A percentile compares a stretch with the other conserved stretches of the same genome.
Evolutionary conservation across 139 green algal species (phyloP).

Genomic region (Tetradesmus lagerheimii): DNA sequence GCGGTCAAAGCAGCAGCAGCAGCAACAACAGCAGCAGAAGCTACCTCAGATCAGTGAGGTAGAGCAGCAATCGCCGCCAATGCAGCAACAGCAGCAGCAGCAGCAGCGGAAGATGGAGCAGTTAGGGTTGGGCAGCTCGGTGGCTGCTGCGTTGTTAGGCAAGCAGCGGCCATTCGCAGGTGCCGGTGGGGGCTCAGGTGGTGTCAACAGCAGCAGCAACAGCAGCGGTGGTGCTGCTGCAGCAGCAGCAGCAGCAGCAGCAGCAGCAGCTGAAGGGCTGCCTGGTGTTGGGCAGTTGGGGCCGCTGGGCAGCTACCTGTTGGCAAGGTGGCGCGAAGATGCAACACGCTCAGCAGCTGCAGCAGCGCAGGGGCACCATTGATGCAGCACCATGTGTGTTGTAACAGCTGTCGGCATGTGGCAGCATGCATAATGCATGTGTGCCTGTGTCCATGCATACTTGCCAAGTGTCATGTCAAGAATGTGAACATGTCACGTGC

Average conservation of each 20-base stretch:
- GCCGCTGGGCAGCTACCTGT: constrained; percentile 64
- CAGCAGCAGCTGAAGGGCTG: not conserved
- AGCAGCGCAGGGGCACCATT: constrained; percentile 21
- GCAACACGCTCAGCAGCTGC: constrained; percentile 48
- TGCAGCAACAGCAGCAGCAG: not conserved
- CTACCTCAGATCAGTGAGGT: not conserved
- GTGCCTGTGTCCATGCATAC: no score
- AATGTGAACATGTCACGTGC: no score
- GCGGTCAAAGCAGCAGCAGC: not conserved
- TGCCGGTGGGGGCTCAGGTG: not conserved
- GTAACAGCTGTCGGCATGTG: not conserved
- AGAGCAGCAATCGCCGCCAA: not conserved
- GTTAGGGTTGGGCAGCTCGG: not conserved
- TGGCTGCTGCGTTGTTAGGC: not conserved
- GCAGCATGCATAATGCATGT: not conserved
- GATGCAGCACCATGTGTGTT: not conserved
- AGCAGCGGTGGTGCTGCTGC: not conserved
- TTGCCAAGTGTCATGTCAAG: no score
- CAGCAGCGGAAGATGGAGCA: not conserved
- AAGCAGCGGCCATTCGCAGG: not conserved
- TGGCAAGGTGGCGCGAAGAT: constrained; percentile 65
- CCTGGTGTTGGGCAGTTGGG: constrained; percentile 59
- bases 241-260: not conserved
- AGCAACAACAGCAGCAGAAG: not conserved
- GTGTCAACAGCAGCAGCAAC: not conserved